Evolutionary conservation across 2,329 filamentous ascomycete species (phyloP).

Genomic region (Sporothrix humicola): DNA sequence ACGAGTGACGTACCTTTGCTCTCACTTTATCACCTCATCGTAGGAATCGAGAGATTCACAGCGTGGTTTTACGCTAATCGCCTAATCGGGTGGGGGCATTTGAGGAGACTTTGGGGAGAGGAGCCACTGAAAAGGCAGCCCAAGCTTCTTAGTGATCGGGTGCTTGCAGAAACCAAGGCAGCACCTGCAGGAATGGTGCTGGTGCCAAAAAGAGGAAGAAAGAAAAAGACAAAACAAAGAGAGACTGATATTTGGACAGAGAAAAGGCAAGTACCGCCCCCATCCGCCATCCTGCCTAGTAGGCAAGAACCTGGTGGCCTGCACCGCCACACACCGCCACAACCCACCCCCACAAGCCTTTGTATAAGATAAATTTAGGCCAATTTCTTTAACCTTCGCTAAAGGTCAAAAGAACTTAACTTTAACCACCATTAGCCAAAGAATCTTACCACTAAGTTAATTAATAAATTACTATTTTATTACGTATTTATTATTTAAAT

Average conservation of each 20-base stretch:
- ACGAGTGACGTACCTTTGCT: slow-evolving; percentile 8
- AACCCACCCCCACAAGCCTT: too few species aligned
- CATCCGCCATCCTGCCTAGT: neutral
- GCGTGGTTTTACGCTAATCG: neutral
- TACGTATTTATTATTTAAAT: too few species aligned
- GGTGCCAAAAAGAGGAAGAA: neutral
- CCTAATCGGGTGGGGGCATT: neutral
- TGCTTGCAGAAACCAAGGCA: neutral
- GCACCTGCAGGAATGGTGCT: neutral
- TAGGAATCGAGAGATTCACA: slow-evolving; percentile 17
- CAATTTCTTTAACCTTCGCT: too few species aligned
- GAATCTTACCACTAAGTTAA: too few species aligned
- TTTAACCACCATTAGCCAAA: too few species aligned
- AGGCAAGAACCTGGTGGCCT: too few species aligned
- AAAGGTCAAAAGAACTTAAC: too few species aligned
- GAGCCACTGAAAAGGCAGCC: slow-evolving; percentile 8
- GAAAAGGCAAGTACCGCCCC: neutral
- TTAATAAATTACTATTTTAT: too few species aligned
- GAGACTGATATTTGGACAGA: neutral
- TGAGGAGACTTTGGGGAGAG: neutral
- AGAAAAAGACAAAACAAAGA: neutral
- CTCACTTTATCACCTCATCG: neutral
- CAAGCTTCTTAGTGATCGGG: neutral
- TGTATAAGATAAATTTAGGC: too few species aligned
- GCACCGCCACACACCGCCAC: too few species aligned